Conservation (phyloP, 208 protist species). For the Leishmania arabica region DNA sequence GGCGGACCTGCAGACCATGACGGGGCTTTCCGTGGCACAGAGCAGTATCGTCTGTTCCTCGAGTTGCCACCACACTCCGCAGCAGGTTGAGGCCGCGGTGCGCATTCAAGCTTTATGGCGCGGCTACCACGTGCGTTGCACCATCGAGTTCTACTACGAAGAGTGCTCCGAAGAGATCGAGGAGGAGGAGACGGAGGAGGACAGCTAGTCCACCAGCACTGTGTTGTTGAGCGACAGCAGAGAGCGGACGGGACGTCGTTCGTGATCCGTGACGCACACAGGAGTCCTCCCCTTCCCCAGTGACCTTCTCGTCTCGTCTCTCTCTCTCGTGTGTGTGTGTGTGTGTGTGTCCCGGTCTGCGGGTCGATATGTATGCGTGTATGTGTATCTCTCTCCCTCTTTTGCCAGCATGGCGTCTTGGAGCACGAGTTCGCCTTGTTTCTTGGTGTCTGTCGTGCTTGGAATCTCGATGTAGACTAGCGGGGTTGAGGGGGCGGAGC, state of each 20-base stretch:
- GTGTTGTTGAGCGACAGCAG: background rate
- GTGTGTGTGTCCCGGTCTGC: background rate
- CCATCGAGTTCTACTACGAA: slow-evolving; percentile 65
- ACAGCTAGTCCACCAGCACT: background rate
- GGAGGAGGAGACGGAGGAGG: slow-evolving; percentile 6
- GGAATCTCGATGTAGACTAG: background rate
- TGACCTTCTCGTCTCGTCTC: background rate
- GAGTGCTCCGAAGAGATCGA: slow-evolving; percentile 44
- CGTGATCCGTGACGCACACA: background rate
- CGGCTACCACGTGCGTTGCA: slow-evolving; percentile 43
- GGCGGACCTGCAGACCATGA: background rate
- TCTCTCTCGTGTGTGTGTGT: background rate
- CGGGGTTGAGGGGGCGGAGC: background rate
- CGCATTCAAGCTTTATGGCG: slow-evolving; percentile 60
- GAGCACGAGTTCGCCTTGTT: background rate
- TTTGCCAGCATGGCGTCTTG: no score
- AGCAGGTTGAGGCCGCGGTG: slow-evolving; percentile 34
- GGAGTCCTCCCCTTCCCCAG: no score
- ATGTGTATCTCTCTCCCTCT: background rate
- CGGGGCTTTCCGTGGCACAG: background rate
- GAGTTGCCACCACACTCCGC: slow-evolving; percentile 10
- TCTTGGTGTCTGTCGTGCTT: background rate
- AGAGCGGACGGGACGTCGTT: background rate
- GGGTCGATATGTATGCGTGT: background rate
- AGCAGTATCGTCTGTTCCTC: background rate